These are phyloP conservation scores for Xanthoparmelia taractica DNA, from an alignment of 495 filamentous ascomycete genomes.

Conservation along the genomic window DNA sequence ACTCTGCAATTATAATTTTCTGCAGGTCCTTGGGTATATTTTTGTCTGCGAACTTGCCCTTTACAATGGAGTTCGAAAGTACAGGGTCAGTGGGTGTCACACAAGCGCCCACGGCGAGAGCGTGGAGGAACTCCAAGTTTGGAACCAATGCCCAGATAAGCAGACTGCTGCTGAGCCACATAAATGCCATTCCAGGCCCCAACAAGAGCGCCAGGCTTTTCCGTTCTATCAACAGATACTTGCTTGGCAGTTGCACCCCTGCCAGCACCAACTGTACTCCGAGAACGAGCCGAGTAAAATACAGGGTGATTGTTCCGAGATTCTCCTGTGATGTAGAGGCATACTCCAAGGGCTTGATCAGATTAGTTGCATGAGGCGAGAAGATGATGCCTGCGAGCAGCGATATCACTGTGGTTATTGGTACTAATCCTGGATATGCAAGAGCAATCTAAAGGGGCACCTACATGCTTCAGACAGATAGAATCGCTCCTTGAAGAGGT, in stretches of 20 bases:
- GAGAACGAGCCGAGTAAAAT: constrained; percentile 81
- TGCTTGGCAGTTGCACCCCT: constrained; percentile 83
- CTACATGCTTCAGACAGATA: constrained; percentile 75
- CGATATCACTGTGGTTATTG: constrained; percentile 50
- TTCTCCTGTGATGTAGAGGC: constrained; percentile 53
- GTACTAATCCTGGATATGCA: background rate
- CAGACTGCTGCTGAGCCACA: constrained; percentile 81
- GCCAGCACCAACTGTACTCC: constrained; percentile 87
- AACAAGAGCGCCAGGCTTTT: constrained; percentile 65
- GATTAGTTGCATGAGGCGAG: constrained; percentile 63
- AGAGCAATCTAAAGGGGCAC: background rate
- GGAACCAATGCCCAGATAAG: constrained; percentile 76
- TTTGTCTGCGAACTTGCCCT: constrained; percentile 87
- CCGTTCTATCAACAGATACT: constrained; percentile 77
- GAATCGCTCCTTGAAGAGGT: constrained; percentile 80
- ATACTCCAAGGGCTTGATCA: constrained; percentile 71
- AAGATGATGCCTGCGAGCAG: constrained; percentile 70
- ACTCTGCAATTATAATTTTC: constrained; percentile 83
- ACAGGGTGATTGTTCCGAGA: constrained; percentile 60
- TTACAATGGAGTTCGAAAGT: constrained; percentile 82
- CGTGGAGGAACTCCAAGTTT: constrained; percentile 62
- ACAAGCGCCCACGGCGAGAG: constrained; percentile 71
- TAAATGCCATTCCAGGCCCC: constrained; percentile 76
- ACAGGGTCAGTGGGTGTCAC: constrained; percentile 91
- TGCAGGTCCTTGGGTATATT: constrained; percentile 77